A percentile compares a stretch with the other conserved stretches of the same genome.
These are phyloP conservation scores for Myriosclerotinia curreyana DNA, from an alignment of 2,329 filamentous ascomycete species.

Conservation along the genomic window DNA sequence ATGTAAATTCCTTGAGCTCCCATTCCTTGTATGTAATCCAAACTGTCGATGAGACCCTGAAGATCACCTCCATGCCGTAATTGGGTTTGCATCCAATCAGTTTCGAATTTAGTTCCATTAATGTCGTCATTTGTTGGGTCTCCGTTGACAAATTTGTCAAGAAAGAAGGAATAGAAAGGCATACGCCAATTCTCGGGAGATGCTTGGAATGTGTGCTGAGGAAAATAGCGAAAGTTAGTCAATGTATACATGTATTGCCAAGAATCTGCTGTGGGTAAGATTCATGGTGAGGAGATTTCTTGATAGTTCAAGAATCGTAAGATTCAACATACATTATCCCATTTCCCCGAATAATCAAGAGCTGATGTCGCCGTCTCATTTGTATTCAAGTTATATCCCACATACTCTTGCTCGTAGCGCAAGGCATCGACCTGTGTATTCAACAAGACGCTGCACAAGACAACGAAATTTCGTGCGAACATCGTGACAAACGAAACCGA, in stretches of 20 bases:
- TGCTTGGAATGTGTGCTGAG: slow-evolving; percentile 47
- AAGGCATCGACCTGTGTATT: slow-evolving; percentile 21
- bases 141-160: slow-evolving; percentile 63
- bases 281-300: not conserved
- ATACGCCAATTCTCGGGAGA: slow-evolving; percentile 63
- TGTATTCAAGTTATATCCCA: slow-evolving; percentile 48
- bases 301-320: not conserved
- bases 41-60: slow-evolving; percentile 54
- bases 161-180: slow-evolving; percentile 62
- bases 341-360: slow-evolving; percentile 56
- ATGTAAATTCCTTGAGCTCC: slow-evolving; percentile 56
- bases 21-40: slow-evolving; percentile 64
- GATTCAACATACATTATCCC: slow-evolving; percentile 40
- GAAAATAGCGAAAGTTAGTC: not conserved
- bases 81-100: slow-evolving; percentile 58
- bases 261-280: not conserved
- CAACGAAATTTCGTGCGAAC: slow-evolving; percentile 17
- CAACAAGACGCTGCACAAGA: slow-evolving; percentile 17
- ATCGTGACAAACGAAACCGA: slow-evolving; percentile 21
- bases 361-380: slow-evolving; percentile 55
- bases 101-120: slow-evolving; percentile 59
- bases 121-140: slow-evolving; percentile 58
- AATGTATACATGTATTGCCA: not conserved
- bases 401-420: slow-evolving; percentile 21
- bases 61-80: slow-evolving; percentile 63